phyloP scores from a whole-genome alignment of 169 alveolate species.

The Perkinsus olseni region DNA sequence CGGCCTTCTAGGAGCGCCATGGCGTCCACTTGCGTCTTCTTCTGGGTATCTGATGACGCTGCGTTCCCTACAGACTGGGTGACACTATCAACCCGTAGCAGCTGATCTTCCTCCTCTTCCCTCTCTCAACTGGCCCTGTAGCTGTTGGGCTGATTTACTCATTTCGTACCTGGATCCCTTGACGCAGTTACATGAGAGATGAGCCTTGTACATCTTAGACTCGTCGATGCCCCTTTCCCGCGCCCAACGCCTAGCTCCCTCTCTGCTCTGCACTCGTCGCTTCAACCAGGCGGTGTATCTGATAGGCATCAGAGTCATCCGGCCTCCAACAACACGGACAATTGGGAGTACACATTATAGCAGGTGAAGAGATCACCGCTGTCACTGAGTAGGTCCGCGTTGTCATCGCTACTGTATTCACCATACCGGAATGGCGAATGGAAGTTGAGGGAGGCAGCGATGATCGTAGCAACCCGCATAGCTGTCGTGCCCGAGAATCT shows the following conservation, averaged over 20 bases:
- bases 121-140: neutral
- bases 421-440: neutral
- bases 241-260: neutral
- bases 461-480: neutral
- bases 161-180: neutral
- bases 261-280: neutral
- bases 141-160: neutral
- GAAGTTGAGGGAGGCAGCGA: neutral
- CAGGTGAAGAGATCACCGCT: neutral
- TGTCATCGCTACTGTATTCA: neutral
- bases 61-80: neutral
- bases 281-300: neutral
- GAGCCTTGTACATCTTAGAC: neutral
- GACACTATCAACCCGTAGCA: neutral
- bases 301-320: neutral
- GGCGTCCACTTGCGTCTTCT: neutral
- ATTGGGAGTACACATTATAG: neutral
- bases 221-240: neutral
- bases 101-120: neutral
- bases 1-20: neutral
- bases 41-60: neutral
- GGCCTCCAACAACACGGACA: too few relatives aligned
- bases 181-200: neutral
- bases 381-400: neutral
- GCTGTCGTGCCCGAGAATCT: neutral